Percentiles rank a stretch among this genome's conserved stretches.
phyloP scores from a whole-genome alignment of 139 green algal genomes.

The Gonium pectorale region DNA sequence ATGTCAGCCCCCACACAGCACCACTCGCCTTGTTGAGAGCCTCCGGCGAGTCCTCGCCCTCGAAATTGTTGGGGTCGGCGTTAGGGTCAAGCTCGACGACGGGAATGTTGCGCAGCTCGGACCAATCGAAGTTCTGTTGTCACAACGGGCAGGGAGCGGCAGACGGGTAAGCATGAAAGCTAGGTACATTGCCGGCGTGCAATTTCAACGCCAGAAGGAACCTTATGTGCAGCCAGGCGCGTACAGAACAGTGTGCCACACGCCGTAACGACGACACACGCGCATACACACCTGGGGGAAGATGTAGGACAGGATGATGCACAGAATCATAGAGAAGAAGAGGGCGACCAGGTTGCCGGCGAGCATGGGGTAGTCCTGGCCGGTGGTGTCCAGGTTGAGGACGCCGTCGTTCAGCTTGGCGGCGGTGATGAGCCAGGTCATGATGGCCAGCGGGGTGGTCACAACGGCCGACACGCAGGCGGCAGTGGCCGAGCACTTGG shows the following conservation, averaged over 20 bases:
- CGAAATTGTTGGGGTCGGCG: constrained; percentile 36
- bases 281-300: constrained; percentile 60
- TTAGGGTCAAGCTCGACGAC: constrained; percentile 54
- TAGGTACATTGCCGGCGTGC: no score
- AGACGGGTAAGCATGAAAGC: no score
- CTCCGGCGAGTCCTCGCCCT: constrained; percentile 56
- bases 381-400: constrained; percentile 48
- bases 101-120: constrained; percentile 55
- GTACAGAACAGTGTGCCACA: no score
- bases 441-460: constrained; percentile 66
- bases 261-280: no score
- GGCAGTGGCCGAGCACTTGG: constrained; percentile 72
- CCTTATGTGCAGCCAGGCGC: no score
- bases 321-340: constrained; percentile 75
- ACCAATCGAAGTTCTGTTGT: constrained; percentile 65
- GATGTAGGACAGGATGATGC: constrained; percentile 69
- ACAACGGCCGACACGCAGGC: constrained; percentile 80
- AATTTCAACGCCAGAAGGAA: no score
- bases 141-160: no score
- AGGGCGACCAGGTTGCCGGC: constrained; percentile 89
- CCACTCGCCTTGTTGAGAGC: constrained; percentile 52
- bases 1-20: no score
- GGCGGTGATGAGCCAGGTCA: constrained; percentile 68
- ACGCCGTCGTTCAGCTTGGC: constrained; percentile 51
- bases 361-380: constrained; percentile 89